phyloP scores from a whole-genome alignment of 106 monocot genomes.

The Acorus calamus region DNA sequence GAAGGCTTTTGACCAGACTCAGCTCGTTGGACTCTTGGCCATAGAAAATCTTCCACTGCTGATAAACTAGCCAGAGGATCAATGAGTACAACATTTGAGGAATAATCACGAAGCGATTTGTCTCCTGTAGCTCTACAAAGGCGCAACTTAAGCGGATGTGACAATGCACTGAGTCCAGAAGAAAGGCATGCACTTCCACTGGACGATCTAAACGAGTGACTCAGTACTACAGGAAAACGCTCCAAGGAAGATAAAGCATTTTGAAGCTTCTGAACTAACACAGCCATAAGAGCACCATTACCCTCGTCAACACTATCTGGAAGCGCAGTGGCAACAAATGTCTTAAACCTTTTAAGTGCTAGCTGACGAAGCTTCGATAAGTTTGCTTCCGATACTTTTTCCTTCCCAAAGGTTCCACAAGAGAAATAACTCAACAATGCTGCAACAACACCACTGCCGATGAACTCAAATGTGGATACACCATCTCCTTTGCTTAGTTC shows the following conservation, averaged over 20 bases:
- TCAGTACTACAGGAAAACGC: slow-evolving; percentile 91
- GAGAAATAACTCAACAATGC: slow-evolving; percentile 85
- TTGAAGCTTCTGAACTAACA: slow-evolving; percentile 87
- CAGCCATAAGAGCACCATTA: slow-evolving; percentile 52
- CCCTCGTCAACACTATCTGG: slow-evolving; percentile 27
- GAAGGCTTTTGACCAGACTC: slow-evolving; percentile 58
- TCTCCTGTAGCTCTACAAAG: slow-evolving; percentile 82
- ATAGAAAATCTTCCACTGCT: slow-evolving; percentile 93
- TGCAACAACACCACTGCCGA: slow-evolving; percentile 91
- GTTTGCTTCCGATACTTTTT: slow-evolving; percentile 56
- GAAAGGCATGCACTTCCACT: slow-evolving; percentile 62
- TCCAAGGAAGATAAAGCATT: slow-evolving; percentile 89
- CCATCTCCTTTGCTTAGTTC: slow-evolving; percentile 84
- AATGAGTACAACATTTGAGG: slow-evolving; percentile 90
- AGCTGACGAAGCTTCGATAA: slow-evolving; percentile 68
- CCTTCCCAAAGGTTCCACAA: slow-evolving; percentile 80
- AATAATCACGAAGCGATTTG: slow-evolving; percentile 94
- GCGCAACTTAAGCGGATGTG: slow-evolving; percentile 87
- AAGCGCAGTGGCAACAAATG: slow-evolving; percentile 62
- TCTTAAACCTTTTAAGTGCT: slow-evolving; percentile 72
- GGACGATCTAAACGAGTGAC: slow-evolving; percentile 72
- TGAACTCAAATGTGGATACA: slow-evolving; percentile 98
- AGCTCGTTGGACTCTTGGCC: slow-evolving; percentile 80
- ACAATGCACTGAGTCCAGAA: slow-evolving; percentile 68
- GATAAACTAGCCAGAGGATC: slow-evolving; percentile 89